A percentile compares a stretch with the other conserved stretches of the same genome.
These are phyloP conservation scores for Teunomyces barrocoloradensis DNA, from an alignment of 805 yeast genomes.

Conservation along the genomic window DNA sequence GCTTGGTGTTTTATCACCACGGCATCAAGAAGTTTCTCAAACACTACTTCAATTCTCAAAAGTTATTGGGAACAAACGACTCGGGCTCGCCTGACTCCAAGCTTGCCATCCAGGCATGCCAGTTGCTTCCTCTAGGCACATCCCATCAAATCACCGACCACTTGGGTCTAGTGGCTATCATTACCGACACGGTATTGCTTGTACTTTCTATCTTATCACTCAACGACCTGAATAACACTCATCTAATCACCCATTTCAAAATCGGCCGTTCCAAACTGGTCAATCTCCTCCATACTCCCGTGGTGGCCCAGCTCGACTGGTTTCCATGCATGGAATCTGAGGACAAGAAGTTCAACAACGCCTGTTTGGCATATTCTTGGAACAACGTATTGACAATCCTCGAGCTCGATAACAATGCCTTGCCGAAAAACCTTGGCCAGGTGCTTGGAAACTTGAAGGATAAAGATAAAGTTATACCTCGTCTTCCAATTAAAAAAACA, in stretches of 20 bases:
- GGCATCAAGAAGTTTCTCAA: slow-evolving; percentile 59
- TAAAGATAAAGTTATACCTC: slow-evolving; percentile 35
- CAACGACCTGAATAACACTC: slow-evolving; percentile 23
- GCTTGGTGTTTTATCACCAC: slow-evolving; percentile 59
- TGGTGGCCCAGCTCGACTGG: slow-evolving; percentile 46
- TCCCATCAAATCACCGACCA: slow-evolving; percentile 52
- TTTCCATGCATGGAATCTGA: slow-evolving; percentile 48
- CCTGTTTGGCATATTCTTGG: slow-evolving; percentile 69
- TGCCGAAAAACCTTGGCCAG: slow-evolving; percentile 26
- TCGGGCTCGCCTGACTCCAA: slow-evolving; percentile 15
- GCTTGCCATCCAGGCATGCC: slow-evolving; percentile 29
- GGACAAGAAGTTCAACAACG: slow-evolving; percentile 19
- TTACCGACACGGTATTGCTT: slow-evolving; percentile 49
- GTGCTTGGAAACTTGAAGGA: slow-evolving; percentile 32
- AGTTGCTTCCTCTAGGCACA: slow-evolving; percentile 61
- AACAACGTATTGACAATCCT: slow-evolving; percentile 56
- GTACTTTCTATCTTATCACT: slow-evolving; percentile 55
- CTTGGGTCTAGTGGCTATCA: slow-evolving; percentile 58
- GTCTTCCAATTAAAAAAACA: slow-evolving; percentile 22
- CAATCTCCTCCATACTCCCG: background rate
- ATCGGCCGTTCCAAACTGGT: slow-evolving; percentile 42
- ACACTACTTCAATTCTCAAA: slow-evolving; percentile 43
- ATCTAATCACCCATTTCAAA: slow-evolving; percentile 50
- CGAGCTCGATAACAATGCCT: slow-evolving; percentile 42
- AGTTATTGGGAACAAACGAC: slow-evolving; percentile 49